A percentile compares a stretch with the other conserved stretches of the same genome.
These are phyloP conservation scores for Coemansia pectinata DNA, from an alignment of 192 early-diverging fungal species.

Conservation along the genomic window DNA sequence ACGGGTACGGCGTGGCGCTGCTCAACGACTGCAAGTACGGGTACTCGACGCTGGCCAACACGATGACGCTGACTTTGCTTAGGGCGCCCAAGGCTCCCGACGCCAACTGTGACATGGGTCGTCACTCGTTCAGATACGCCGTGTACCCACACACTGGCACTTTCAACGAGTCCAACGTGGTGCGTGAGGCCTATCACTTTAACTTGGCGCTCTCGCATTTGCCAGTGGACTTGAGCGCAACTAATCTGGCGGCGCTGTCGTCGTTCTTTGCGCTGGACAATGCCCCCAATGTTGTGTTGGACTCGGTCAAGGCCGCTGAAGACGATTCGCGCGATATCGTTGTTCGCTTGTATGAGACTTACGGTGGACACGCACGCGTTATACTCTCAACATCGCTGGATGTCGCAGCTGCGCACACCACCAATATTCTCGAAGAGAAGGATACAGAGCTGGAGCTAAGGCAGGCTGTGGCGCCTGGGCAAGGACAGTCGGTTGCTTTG, in stretches of 20 bases:
- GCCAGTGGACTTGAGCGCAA: constrained; percentile 27
- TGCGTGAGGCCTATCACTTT: constrained; percentile 85
- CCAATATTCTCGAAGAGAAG: constrained; percentile 48
- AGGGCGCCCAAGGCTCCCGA: constrained; percentile 84
- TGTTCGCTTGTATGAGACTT: constrained; percentile 88
- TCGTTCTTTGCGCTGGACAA: constrained; percentile 21
- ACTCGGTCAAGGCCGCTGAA: constrained; percentile 91
- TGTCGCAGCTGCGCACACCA: constrained; percentile 11
- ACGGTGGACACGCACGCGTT: constrained; percentile 67
- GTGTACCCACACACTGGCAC: constrained; percentile 84
- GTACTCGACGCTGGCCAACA: constrained; percentile 77
- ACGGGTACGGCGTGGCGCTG: constrained; percentile 91
- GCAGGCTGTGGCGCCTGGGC: not conserved
- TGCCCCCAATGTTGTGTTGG: constrained; percentile 78
- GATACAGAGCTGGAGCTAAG: constrained; percentile 1
- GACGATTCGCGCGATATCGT: constrained; percentile 67
- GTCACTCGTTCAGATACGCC: constrained; percentile 86
- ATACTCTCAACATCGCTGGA: constrained; percentile 21
- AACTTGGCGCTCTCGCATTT: constrained; percentile 74
- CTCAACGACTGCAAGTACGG: constrained; percentile 98
- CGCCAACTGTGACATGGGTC: constrained; percentile 61
- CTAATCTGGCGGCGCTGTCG: not conserved
- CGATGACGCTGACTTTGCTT: constrained; percentile 81
- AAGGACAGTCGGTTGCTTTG: constrained; percentile 11
- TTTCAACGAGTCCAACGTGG: constrained; percentile 83